A percentile compares a stretch with the other conserved stretches of the same genome.
Conservation (phyloP, 306 rosid species). For the Vigna nakashimae region DNA sequence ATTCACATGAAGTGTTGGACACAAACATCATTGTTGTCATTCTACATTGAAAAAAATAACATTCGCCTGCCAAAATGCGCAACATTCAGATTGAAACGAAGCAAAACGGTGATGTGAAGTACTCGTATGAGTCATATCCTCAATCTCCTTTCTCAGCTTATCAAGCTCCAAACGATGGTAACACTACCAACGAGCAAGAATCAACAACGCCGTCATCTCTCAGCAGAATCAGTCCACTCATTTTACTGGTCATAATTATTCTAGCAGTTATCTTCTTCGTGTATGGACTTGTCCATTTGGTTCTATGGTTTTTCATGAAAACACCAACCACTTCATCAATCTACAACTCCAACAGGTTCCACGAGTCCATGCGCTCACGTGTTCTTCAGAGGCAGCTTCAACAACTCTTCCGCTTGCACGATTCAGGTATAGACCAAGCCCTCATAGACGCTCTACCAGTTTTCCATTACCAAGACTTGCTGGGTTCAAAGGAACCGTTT, state of each 20-base stretch:
- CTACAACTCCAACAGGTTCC: slow-evolving; percentile 61
- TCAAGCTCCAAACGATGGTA: slow-evolving; percentile 34
- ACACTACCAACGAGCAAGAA: slow-evolving; percentile 39
- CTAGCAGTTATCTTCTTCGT: slow-evolving; percentile 75
- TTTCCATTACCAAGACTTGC: slow-evolving; percentile 66
- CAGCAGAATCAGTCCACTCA: slow-evolving; percentile 66
- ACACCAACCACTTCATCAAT: slow-evolving; percentile 54
- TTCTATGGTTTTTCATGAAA: slow-evolving; percentile 67
- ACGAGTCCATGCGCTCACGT: slow-evolving; percentile 54
- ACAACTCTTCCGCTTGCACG: slow-evolving; percentile 80
- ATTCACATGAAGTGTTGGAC: too few relatives aligned
- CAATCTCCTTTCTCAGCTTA: slow-evolving; percentile 42
- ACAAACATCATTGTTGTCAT: background rate
- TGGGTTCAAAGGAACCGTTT: slow-evolving; percentile 74
- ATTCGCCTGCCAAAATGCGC: slow-evolving; percentile 45
- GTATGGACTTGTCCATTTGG: slow-evolving; percentile 67
- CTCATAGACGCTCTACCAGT: slow-evolving; percentile 74
- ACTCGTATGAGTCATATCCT: slow-evolving; percentile 48
- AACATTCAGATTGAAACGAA: slow-evolving; percentile 34
- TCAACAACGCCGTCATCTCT: slow-evolving; percentile 58
- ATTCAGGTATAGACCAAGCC: slow-evolving; percentile 79
- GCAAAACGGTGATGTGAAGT: slow-evolving; percentile 45
- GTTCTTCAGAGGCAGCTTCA: slow-evolving; percentile 86
- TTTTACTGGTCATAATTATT: slow-evolving; percentile 69
- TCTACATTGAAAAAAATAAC: background rate